These are phyloP conservation scores for Cytospora piceicola DNA, from an alignment of 2,329 filamentous ascomycete species.

Conservation along the genomic window DNA sequence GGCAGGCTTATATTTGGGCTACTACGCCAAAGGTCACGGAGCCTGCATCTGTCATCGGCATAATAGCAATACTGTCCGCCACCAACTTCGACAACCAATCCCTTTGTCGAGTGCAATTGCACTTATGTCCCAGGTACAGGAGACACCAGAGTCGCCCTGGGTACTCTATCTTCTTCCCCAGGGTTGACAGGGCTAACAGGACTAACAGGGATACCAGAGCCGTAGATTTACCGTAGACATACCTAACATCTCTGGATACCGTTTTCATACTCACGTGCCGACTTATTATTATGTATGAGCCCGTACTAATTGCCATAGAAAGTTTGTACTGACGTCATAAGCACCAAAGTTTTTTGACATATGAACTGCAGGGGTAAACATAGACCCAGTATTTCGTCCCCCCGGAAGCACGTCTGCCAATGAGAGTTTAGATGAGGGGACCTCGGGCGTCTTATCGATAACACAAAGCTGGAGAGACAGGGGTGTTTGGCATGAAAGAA, in stretches of 20 bases:
- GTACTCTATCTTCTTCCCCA: no score
- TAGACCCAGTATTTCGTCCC: background rate
- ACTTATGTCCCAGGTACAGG: background rate
- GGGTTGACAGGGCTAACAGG: no score
- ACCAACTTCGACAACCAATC: background rate
- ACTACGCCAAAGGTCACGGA: background rate
- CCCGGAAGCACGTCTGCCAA: constrained; percentile 5
- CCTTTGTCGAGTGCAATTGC: background rate
- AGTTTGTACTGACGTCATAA: background rate
- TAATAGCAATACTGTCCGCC: background rate
- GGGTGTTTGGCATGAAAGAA: background rate
- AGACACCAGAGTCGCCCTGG: no score
- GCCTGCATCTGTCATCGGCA: background rate
- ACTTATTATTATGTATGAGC: no score
- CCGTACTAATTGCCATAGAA: background rate
- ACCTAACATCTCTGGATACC: background rate
- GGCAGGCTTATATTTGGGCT: background rate
- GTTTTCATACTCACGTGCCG: no score
- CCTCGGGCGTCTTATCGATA: background rate
- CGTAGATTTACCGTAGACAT: background rate
- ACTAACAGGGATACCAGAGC: no score
- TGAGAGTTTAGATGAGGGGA: background rate
- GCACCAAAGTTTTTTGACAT: background rate
- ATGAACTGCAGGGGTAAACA: constrained; percentile 8
- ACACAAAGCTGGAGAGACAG: background rate